phyloP scores from a whole-genome alignment of 768 basidiomycete genomes.

The Austroboletus festivus region DNA sequence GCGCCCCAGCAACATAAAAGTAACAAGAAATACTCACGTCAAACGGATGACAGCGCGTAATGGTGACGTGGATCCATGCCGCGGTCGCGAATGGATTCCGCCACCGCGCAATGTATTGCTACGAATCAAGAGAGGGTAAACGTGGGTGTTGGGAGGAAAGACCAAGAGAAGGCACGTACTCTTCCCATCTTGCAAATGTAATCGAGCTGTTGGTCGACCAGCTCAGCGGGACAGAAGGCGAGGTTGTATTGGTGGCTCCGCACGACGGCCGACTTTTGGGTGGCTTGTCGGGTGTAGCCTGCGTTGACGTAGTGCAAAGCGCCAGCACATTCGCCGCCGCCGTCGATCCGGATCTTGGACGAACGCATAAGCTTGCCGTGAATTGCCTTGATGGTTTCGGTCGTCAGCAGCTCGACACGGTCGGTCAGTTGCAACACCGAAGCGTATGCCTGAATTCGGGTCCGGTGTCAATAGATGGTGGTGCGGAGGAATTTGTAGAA shows the following conservation, averaged over 20 bases:
- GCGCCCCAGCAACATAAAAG: neutral
- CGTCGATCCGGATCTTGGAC: conserved; percentile 28
- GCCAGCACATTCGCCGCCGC: conserved; percentile 4
- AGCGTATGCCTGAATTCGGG: conserved; percentile 23
- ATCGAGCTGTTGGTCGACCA: conserved; percentile 32
- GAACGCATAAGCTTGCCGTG: conserved; percentile 31
- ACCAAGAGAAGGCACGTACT: conserved; percentile 14
- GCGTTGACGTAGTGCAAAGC: conserved; percentile 29
- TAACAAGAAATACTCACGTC: conserved; percentile 25
- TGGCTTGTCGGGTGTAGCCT: conserved; percentile 26
- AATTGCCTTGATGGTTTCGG: conserved; percentile 28
- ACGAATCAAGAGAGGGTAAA: neutral
- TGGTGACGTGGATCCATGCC: conserved; percentile 34
- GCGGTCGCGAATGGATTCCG: conserved; percentile 37
- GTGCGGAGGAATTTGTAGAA: no score
- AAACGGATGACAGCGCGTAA: conserved; percentile 35
- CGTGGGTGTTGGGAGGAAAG: neutral
- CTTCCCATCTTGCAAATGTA: conserved; percentile 36
- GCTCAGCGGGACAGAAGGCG: conserved; percentile 29
- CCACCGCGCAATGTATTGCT: conserved; percentile 39
- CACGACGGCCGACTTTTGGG: conserved; percentile 29
- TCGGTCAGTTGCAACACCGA: conserved; percentile 19
- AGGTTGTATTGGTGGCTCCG: conserved; percentile 34
- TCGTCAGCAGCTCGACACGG: conserved; percentile 24
- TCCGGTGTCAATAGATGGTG: no score